Conservation (phyloP, 768 basidiomycete species). For the Leccinum truebloodii region DNA sequence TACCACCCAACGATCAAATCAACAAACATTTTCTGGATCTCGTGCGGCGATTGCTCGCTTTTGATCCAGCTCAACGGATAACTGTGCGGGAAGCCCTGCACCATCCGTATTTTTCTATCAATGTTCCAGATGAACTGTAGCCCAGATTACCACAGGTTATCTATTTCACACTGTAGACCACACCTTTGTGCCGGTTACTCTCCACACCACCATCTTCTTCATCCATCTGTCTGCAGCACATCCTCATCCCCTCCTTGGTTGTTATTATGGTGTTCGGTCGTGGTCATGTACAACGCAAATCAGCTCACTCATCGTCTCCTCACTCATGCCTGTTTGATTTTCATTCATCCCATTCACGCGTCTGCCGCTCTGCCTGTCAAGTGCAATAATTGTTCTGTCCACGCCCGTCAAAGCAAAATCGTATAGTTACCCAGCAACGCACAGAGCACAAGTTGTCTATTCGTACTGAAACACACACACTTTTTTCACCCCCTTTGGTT, state of each 20-base stretch:
- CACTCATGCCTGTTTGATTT: conserved; percentile 32
- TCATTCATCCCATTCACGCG: conserved; percentile 16
- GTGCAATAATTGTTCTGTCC: conserved; percentile 31
- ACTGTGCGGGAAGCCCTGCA: conserved; percentile 85
- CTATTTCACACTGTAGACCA: conserved; percentile 38
- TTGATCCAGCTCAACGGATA: conserved; percentile 87
- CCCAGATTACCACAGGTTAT: conserved; percentile 35
- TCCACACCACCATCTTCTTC: conserved; percentile 23
- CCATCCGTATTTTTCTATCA: conserved; percentile 81
- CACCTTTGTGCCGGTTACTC: conserved; percentile 25
- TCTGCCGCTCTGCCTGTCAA: conserved; percentile 27
- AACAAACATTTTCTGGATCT: conserved; percentile 86
- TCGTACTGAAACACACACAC: conserved; percentile 25
- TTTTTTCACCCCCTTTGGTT: conserved; percentile 13
- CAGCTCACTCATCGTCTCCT: conserved; percentile 29
- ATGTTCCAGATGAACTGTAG: conserved; percentile 69
- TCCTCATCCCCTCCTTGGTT: conserved; percentile 30
- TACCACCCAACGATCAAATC: conserved; percentile 69
- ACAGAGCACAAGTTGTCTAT: conserved; percentile 17
- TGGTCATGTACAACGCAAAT: conserved; percentile 40
- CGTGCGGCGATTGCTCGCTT: conserved; percentile 82
- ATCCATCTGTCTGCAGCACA: conserved; percentile 26
- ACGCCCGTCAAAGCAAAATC: conserved; percentile 32
- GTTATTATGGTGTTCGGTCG: conserved; percentile 38
- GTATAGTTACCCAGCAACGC: conserved; percentile 28